Evolutionary conservation across 2,329 filamentous ascomycete species (phyloP).

Genomic region (Exophiala bonariae): DNA sequence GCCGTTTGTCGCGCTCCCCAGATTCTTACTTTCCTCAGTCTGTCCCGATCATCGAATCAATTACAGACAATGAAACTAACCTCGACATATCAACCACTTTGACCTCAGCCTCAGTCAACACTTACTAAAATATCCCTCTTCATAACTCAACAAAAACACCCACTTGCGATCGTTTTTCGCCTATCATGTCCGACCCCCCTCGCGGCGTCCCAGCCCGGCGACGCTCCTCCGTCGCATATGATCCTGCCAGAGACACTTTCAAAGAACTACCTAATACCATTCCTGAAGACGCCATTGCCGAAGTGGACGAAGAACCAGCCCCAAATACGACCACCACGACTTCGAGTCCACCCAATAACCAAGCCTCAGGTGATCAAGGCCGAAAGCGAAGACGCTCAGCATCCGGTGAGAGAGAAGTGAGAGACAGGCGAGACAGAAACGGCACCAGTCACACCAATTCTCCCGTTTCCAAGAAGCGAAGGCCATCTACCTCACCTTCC

Average conservation of each 20-base stretch:
- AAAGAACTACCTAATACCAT: conserved; percentile 28
- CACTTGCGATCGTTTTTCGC: no score
- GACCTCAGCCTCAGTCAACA: no score
- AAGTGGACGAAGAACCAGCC: conserved; percentile 20
- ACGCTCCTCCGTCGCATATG: conserved; percentile 31
- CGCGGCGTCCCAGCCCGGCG: conserved; percentile 15
- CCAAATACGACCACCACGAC: conserved; percentile 2
- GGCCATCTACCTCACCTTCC: conserved; percentile 10
- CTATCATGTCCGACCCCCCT: conserved; percentile 16
- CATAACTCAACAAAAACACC: no score
- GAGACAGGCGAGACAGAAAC: conserved; percentile 2
- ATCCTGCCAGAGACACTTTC: conserved; percentile 37
- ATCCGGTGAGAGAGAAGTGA: conserved; percentile 10
- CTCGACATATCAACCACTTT: no score
- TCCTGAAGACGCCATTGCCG: conserved; percentile 26
- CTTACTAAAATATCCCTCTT: no score
- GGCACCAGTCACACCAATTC: background rate
- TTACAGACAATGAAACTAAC: no score
- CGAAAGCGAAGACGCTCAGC: conserved; percentile 22
- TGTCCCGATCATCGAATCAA: no score
- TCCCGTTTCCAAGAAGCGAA: conserved; percentile 15
- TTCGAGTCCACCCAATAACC: conserved; percentile 13
- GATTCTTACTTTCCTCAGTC: no score
- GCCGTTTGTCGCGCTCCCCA: no score
- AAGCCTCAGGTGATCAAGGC: conserved; percentile 8